Conservation (phyloP, 2,329 filamentous ascomycete species). For the Fonsecaea monophora region DNA sequence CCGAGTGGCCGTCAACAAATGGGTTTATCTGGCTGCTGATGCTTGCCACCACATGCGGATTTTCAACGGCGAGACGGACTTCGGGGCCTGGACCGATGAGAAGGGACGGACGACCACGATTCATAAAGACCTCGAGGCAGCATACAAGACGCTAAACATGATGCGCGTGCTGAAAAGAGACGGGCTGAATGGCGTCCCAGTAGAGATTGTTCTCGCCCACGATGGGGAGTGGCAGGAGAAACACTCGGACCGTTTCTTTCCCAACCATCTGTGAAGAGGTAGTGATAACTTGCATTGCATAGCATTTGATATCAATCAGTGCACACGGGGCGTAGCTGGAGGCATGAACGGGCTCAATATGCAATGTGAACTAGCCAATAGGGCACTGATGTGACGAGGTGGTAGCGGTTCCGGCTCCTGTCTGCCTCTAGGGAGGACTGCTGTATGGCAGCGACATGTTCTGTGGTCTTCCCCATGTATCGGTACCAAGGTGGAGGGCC, state of each 20-base stretch:
- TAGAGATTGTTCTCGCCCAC: conserved; percentile 33
- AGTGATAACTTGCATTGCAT: not conserved
- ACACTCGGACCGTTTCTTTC: conserved; percentile 27
- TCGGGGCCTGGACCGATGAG: conserved; percentile 58
- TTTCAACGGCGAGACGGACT: conserved; percentile 58
- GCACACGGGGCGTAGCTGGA: not conserved
- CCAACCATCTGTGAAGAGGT: conserved; percentile 13
- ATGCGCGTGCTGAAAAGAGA: conserved; percentile 41
- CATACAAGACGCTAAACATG: conserved; percentile 51
- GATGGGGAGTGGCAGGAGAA: conserved; percentile 30
- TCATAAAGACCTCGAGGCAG: conserved; percentile 56
- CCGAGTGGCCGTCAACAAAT: conserved; percentile 45
- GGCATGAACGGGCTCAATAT: not conserved
- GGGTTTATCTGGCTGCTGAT: conserved; percentile 61
- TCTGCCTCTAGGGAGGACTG: not conserved
- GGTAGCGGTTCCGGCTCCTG: not conserved
- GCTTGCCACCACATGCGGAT: conserved; percentile 61
- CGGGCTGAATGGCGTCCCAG: conserved; percentile 16
- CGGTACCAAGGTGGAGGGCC: not conserved
- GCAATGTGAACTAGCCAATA: not conserved
- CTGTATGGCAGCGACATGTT: not conserved
- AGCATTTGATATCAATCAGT: not conserved
- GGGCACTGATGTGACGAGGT: not conserved
- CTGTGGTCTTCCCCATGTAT: not conserved
- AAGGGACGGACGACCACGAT: conserved; percentile 56